Base-by-base conservation (phyloP, 2,329 filamentous ascomycete genomes). In the Paramyrothecium roridum region DNA sequence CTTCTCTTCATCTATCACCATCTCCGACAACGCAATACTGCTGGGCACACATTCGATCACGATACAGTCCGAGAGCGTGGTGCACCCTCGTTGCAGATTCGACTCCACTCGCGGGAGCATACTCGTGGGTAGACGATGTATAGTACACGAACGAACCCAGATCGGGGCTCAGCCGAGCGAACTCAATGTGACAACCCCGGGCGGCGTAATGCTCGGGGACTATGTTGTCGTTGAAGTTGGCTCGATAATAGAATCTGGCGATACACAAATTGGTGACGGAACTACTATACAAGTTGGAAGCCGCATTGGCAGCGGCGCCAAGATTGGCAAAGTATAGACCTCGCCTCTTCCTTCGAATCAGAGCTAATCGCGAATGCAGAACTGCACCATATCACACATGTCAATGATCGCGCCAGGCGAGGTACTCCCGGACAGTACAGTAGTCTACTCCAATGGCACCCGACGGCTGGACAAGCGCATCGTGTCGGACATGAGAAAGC, bases 71-170 rank as follows among this genome's bases (percentile, higher is more conserved):
- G 87, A 91, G 66, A 87, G 85, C 3, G 83, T 97, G 8, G 75
- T 99, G n/a, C 93, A 98, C 66, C 93, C 95, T 1, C 90, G 93
- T 50, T 84, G 87, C 17, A 86, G 87, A 58, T 82, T 97, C 55
- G 89, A 92, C 65, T 88, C 93, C 10, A 85, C 86, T 55, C 80
- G 88, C 52, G 91, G 91, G 4, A 87, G 91, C 47, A 86, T 98
- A 61, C 86, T 86, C 26, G 83, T 96, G 57, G 92, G 93, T 23
- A 86, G 90, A 56, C 86, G 88, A 52, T 95, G 90, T 64, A 89
- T 96, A 48, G 80, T 98, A 47, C 85, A 89, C 62, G 95, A 98
- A 73, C 76, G 84, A 55, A 73, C 80, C 10, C 75, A 78, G 21
- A 68, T 90, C 17, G 85, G 85, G 17, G 79, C 77, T 37, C 62